Percentiles rank a stretch among this genome's conserved stretches.
These are phyloP conservation scores for Coffea canephora DNA, from an alignment of 257 asterid genomes.

Conservation along the genomic window DNA sequence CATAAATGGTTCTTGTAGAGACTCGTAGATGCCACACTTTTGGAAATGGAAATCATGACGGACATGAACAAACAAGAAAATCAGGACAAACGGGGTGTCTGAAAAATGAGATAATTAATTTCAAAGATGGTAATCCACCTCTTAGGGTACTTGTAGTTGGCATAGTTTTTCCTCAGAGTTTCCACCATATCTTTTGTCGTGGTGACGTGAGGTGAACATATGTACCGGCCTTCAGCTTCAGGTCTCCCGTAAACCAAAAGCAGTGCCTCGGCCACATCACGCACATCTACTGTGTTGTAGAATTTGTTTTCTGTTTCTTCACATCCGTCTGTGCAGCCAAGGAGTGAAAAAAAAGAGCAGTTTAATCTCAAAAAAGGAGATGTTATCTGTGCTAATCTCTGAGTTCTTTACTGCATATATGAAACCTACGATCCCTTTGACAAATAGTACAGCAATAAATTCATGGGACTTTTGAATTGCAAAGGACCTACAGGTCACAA, in stretches of 20 bases:
- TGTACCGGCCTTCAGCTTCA: conserved; percentile 72
- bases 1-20: neutral
- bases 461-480: neutral
- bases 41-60: neutral
- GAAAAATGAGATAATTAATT: neutral
- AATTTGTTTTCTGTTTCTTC: conserved; percentile 42
- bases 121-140: conserved; percentile 32
- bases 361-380: neutral
- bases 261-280: conserved; percentile 64
- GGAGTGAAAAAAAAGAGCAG: neutral
- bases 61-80: neutral
- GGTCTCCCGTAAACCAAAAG: conserved; percentile 53
- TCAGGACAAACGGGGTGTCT: neutral
- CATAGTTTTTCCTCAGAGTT: conserved; percentile 44
- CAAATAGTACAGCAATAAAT: neutral
- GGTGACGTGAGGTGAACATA: conserved; percentile 46
- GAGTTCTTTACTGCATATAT: neutral
- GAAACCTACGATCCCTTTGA: neutral
- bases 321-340: conserved; percentile 43
- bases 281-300: conserved; percentile 52
- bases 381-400: neutral
- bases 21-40: neutral
- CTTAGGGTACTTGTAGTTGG: conserved; percentile 61
- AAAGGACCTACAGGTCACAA: too few relatives aligned
- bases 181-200: conserved; percentile 43